A percentile compares a stretch with the other conserved stretches of the same genome.
phyloP scores from a whole-genome alignment of 768 basidiomycete genomes.

The Boletus patriciae region DNA sequence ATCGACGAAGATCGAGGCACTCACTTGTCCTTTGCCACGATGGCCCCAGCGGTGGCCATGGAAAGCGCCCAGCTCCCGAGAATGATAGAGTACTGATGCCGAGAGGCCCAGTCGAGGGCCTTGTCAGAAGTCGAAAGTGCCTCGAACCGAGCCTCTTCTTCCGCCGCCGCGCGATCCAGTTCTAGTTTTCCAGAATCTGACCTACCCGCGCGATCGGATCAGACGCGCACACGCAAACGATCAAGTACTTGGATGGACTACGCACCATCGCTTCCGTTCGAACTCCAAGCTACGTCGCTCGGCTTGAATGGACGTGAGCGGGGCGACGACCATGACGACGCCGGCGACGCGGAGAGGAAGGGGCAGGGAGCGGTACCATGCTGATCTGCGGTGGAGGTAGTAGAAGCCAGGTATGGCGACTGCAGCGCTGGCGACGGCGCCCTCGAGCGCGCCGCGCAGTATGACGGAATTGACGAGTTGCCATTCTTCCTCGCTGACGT shows the following conservation, averaged over 20 bases:
- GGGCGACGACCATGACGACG: constrained; percentile 64
- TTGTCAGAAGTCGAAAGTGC: constrained; percentile 51
- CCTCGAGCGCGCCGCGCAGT: constrained; percentile 62
- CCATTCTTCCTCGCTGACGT: constrained; percentile 46
- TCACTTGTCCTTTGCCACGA: constrained; percentile 65
- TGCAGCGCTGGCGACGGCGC: constrained; percentile 45
- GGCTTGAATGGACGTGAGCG: constrained; percentile 67
- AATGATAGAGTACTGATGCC: constrained; percentile 74
- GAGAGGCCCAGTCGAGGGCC: constrained; percentile 56
- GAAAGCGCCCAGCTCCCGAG: constrained; percentile 73
- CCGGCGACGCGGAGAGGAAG: constrained; percentile 69
- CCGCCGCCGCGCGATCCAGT: constrained; percentile 46
- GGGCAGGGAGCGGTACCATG: constrained; percentile 65
- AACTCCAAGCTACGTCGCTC: constrained; percentile 68
- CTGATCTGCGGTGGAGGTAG: constrained; percentile 50
- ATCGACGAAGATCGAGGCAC: constrained; percentile 15
- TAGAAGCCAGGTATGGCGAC: constrained; percentile 51
- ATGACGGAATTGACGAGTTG: constrained; percentile 55
- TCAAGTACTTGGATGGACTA: not conserved
- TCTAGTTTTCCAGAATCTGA: constrained; percentile 49
- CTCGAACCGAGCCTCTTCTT: constrained; percentile 47
- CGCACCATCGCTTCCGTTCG: constrained; percentile 63
- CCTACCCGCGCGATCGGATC: constrained; percentile 12
- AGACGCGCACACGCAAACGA: too few relatives aligned
- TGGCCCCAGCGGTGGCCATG: constrained; percentile 60